Conservation (phyloP, 495 filamentous ascomycete genomes). For the Niebla homalea region DNA sequence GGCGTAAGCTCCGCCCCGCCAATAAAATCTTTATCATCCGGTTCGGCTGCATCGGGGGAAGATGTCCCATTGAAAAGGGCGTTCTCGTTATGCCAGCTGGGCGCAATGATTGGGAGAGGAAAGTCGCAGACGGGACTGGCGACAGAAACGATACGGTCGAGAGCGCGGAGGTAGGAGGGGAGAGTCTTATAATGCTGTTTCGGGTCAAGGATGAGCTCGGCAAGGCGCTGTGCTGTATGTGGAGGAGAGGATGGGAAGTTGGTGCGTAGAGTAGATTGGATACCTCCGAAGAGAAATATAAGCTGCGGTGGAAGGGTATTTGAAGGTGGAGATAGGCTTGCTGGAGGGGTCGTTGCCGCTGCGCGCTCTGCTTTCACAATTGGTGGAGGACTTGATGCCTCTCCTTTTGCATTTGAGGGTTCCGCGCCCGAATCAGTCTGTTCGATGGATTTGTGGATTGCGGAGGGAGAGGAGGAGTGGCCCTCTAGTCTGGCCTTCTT, state of each 20-base stretch:
- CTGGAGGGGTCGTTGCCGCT: conserved; percentile 24
- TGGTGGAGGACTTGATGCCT: neutral
- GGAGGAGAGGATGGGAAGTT: conserved; percentile 67
- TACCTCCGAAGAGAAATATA: conserved; percentile 47
- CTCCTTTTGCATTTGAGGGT: neutral
- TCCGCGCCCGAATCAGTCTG: neutral
- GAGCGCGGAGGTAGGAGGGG: conserved; percentile 72
- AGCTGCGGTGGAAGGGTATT: conserved; percentile 49
- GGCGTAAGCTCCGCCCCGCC: conserved; percentile 88
- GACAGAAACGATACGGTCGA: conserved; percentile 85
- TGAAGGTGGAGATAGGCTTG: conserved; percentile 24
- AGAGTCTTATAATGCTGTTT: conserved; percentile 66
- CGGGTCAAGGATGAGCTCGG: conserved; percentile 76
- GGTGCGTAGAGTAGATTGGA: conserved; percentile 49
- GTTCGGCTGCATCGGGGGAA: conserved; percentile 3
- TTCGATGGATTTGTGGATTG: neutral
- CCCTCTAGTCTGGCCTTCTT: conserved; percentile 1
- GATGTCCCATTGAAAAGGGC: conserved; percentile 27
- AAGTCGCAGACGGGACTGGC: conserved; percentile 71
- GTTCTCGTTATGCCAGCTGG: conserved; percentile 27
- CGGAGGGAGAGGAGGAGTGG: neutral
- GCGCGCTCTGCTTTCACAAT: neutral
- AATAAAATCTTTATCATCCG: conserved; percentile 67
- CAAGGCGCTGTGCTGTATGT: conserved; percentile 82
- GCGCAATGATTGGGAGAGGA: conserved; percentile 55